Conservation (phyloP, 2,329 filamentous ascomycete genomes). For the Mycosphaerella sp. region DNA sequence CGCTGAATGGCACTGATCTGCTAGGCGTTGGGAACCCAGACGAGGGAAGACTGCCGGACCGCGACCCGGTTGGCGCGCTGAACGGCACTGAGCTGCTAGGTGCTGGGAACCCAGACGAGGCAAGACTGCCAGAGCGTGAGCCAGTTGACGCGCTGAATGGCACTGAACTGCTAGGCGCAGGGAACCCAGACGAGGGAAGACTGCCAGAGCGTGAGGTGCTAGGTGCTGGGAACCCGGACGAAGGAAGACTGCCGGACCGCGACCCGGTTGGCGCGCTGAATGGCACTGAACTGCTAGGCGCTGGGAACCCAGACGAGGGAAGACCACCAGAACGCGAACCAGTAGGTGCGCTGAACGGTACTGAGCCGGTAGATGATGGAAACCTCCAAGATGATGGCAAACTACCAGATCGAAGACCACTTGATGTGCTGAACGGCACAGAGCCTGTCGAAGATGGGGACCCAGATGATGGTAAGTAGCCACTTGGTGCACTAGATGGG, state of each 20-base stretch:
- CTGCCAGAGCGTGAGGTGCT: too few relatives aligned
- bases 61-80: neutral
- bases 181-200: neutral
- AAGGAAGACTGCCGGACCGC: slow-evolving; percentile 3
- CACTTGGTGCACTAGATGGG: neutral
- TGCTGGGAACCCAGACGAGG: neutral
- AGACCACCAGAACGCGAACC: neutral
- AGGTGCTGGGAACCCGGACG: too few relatives aligned
- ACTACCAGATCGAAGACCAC: slow-evolving; percentile 9
- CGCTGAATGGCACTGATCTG: slow-evolving; percentile 5
- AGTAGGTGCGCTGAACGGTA: neutral
- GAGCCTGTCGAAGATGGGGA: neutral
- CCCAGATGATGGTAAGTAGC: neutral
- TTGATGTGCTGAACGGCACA: slow-evolving; percentile 7
- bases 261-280: slow-evolving; percentile 6
- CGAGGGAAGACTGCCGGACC: neutral
- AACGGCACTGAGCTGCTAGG: neutral
- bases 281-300: neutral
- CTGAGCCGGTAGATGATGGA: neutral
- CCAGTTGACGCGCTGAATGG: slow-evolving; percentile 8
- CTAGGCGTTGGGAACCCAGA: neutral
- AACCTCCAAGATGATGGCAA: neutral
- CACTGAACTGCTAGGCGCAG: neutral
- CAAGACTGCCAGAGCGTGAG: slow-evolving; percentile 6
- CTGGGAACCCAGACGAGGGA: neutral